Percentiles rank a stretch among this genome's conserved stretches.
Evolutionary conservation across 805 yeast species (phyloP).

Genomic region (Wickerhamomyces sydowiorum): DNA sequence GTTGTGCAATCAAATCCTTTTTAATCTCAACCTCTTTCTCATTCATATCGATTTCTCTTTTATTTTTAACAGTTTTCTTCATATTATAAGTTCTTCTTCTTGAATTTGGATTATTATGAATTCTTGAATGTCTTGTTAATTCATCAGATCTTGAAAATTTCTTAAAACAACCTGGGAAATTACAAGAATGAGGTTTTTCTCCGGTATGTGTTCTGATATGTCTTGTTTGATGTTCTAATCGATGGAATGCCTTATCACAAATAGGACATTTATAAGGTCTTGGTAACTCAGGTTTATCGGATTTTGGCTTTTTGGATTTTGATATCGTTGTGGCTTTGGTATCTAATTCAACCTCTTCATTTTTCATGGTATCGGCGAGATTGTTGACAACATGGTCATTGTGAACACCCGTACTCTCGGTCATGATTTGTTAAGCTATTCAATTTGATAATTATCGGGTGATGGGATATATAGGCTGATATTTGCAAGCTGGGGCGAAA

Average conservation of each 20-base stretch:
- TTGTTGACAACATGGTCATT: too few species aligned
- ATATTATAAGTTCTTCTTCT: constrained; percentile 49
- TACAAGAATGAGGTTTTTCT: constrained; percentile 75
- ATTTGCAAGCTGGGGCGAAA: too few species aligned
- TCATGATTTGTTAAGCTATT: too few species aligned
- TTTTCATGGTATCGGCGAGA: too few species aligned
- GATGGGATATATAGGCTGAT: too few species aligned
- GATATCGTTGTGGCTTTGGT: neutral
- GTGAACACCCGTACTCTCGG: too few species aligned
- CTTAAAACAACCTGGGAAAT: constrained; percentile 65
- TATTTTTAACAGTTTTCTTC: constrained; percentile 23
- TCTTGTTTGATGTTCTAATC: constrained; percentile 74
- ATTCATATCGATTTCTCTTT: constrained; percentile 1
- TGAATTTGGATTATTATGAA: constrained; percentile 67
- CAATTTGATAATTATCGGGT: too few species aligned
- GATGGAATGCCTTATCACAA: constrained; percentile 69
- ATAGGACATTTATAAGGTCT: constrained; percentile 70
- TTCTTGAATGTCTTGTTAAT: constrained; percentile 65
- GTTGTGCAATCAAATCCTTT: constrained; percentile 1
- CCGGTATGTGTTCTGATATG: constrained; percentile 80
- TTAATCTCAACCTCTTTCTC: neutral
- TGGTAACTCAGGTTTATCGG: constrained; percentile 21
- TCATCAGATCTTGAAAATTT: constrained; percentile 69
- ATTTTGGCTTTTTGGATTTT: neutral
- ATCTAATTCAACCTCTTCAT: too few species aligned